phyloP scores from a whole-genome alignment of 2,329 filamentous ascomycete species.

The Fusarium acutatum region DNA sequence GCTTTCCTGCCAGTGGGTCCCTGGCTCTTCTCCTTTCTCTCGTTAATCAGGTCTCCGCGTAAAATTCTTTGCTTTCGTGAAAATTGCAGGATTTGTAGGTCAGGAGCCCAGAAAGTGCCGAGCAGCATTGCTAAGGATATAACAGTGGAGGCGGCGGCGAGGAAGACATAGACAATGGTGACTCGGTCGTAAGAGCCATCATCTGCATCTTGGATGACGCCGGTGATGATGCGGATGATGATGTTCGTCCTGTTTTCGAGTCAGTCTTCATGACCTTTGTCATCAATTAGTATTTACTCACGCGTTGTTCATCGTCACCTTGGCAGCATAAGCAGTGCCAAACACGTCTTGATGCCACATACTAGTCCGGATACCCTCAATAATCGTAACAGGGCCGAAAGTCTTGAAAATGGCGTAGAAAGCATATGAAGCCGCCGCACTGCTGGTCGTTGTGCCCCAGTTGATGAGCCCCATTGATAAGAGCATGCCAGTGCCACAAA shows the following conservation, averaged over 20 bases:
- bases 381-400: neutral
- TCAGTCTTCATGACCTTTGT: neutral
- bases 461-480: neutral
- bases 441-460: neutral
- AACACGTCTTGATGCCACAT: neutral
- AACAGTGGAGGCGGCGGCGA: neutral
- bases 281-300: neutral
- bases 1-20: rapidly evolving
- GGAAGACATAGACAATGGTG: neutral
- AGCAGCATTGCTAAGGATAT: neutral
- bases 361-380: neutral
- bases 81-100: neutral
- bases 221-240: neutral
- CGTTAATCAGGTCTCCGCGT: neutral
- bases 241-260: rapidly evolving
- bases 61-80: neutral
- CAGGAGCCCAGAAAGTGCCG: neutral
- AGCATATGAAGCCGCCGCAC: neutral
- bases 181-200: neutral
- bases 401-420: neutral
- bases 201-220: neutral
- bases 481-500: neutral
- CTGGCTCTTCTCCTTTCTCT: neutral
- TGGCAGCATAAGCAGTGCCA: neutral
- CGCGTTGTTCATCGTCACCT: neutral